These are phyloP conservation scores for Schoenoplectus triqueter DNA, from an alignment of 202 grass and related monocot genomes.

Conservation along the genomic window DNA sequence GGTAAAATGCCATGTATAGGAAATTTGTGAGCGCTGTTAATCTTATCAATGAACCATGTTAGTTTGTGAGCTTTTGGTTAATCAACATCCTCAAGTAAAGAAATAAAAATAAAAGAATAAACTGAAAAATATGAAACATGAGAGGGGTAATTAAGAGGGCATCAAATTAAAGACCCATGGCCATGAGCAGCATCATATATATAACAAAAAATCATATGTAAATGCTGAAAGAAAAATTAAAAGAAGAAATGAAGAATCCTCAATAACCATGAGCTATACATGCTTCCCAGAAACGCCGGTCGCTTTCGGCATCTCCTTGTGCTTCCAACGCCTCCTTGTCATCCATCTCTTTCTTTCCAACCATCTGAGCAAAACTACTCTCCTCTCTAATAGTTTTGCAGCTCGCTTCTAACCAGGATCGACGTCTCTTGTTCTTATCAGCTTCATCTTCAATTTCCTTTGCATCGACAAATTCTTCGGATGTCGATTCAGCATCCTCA, in stretches of 20 bases:
- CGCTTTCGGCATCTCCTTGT: slow-evolving; percentile 39
- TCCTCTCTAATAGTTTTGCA: not conserved
- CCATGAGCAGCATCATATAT: not conserved
- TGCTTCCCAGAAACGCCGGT: slow-evolving; percentile 58
- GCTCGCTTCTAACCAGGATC: not conserved
- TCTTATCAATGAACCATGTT: slow-evolving; percentile 7
- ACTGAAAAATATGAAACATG: not conserved
- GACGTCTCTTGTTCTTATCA: not conserved
- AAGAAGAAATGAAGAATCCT: not conserved
- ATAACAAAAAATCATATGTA: not conserved
- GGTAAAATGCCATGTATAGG: no score
- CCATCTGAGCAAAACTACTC: no score
- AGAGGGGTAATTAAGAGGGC: not conserved
- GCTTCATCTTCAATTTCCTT: not conserved
- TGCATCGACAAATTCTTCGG: slow-evolving; percentile 1
- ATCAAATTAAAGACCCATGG: not conserved
- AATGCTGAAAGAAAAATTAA: not conserved
- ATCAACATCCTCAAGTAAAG: slow-evolving; percentile 7
- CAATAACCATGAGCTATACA: slow-evolving; percentile 65
- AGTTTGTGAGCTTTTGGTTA: not conserved
- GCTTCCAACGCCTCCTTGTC: not conserved
- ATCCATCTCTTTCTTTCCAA: not conserved
- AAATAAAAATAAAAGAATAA: not conserved
- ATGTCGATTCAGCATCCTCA: slow-evolving; percentile 53
- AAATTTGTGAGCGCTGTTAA: not conserved